Conservation (phyloP, 129 eudicot genomes). For the Cynara cardunculus region DNA sequence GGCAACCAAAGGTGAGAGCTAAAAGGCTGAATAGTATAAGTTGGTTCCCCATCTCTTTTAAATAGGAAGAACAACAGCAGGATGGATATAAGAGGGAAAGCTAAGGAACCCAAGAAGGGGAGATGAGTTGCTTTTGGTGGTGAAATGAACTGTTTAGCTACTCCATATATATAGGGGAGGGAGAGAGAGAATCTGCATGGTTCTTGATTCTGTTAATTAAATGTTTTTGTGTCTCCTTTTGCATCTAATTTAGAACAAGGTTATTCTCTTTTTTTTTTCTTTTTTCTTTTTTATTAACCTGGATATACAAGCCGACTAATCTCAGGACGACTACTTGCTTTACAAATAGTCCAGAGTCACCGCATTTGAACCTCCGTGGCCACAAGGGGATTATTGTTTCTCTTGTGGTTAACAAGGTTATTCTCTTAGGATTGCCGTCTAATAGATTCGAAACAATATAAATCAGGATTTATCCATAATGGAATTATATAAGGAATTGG, state of each 20-base stretch:
- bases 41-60: neutral
- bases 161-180: conserved; percentile 1
- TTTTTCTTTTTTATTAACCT: no score
- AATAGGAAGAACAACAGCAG: neutral
- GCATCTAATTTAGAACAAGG: neutral
- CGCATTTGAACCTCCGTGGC: no score
- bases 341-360: no score
- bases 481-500: conserved; percentile 14
- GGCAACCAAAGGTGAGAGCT: neutral
- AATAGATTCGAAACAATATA: neutral
- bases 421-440: neutral
- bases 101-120: neutral
- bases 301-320: no score
- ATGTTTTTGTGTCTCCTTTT: neutral
- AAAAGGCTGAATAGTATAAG: conserved; percentile 1
- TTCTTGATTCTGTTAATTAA: neutral
- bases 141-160: conserved; percentile 10
- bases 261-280: no score
- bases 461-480: neutral
- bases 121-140: conserved; percentile 9
- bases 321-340: no score
- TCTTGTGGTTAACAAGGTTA: no score
- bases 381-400: no score
- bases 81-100: neutral
- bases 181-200: conserved; percentile 9